Evolutionary conservation across 2,329 filamentous ascomycete species (phyloP).

Genomic region (Blastomyces silverae): DNA sequence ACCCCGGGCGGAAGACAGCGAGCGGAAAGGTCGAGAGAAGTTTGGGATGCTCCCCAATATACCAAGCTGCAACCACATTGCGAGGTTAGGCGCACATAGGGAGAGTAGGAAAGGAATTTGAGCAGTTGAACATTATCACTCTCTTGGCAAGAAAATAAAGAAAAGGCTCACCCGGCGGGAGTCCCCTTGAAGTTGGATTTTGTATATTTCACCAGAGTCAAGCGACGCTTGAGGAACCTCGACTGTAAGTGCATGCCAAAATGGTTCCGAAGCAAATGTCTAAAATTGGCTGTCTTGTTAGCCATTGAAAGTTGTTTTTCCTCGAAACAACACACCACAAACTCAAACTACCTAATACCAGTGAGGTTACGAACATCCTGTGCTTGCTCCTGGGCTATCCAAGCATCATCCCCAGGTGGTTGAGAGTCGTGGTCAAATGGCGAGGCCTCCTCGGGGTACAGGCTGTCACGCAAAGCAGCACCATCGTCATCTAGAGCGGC

Average conservation of each 20-base stretch:
- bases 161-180: not conserved
- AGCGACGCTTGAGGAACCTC: not conserved
- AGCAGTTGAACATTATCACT: not conserved
- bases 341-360: not conserved
- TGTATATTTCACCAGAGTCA: not conserved
- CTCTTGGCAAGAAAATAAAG: not conserved
- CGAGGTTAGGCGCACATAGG: not conserved
- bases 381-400: not conserved
- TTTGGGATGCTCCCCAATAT: not conserved
- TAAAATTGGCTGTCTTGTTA: not conserved
- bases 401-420: not conserved
- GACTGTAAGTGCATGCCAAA: not conserved
- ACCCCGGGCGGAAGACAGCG: not conserved
- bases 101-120: not conserved
- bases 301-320: not conserved
- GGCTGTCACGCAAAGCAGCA: not conserved
- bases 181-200: not conserved
- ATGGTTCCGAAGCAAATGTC: not conserved
- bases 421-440: constrained; percentile 3
- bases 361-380: not conserved
- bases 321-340: not conserved
- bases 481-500: constrained; percentile 1
- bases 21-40: constrained; percentile 6
- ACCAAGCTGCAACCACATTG: not conserved
- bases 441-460: not conserved